Evolutionary conservation across 2,329 filamentous ascomycete genomes (phyloP), one percentile per base, ranked within the genome.

Genomic region (Diaporthe ampelina): DNA sequence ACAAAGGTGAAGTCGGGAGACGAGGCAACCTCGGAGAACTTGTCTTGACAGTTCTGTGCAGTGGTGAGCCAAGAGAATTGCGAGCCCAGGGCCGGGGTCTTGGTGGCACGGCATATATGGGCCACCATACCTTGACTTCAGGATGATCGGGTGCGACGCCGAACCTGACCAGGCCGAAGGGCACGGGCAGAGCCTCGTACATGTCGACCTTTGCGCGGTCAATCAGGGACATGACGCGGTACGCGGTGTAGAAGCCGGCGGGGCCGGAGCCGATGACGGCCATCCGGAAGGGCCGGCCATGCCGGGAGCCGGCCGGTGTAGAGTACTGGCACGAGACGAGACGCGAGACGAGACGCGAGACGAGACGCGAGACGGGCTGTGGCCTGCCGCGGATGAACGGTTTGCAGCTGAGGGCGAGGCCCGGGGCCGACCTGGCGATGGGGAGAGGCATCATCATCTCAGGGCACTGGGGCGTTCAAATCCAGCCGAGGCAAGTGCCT

Each of bases 101-200:
- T 32, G 13, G 24, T 50, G 29, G 32, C 10, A 37, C 13, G 29
- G 29, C 29, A 32, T 19, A 15, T 21, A 35, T 15, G 17, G 45
- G 6, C n/a, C 43, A 52, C 29, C 37, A 75, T 85, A 97, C 95
- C 91, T 99, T 99, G 78, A 99, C 97, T 85, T 99, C 96, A 0
- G 97, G 96, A 84, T 99, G 97, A 82, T 99, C 97, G 7, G 97
- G 97, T n/a, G 97, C 97, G 74, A 99, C 97, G 11, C 97, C 97
- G 81, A 97, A 98, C 72, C 97, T 90, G 67, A 97, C 95, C 72
- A 99, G 88, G 1, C 97, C 97, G 81, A 94, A 99, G 0, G 97
- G 97, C 5, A 97, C 95, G 0, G 97, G 97, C 52, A 98, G 85
- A 37, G 94, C 91, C 84, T 99, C 97, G 81, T 97, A 99, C 96